These are phyloP conservation scores for Kazachstania psychrophila DNA, from an alignment of 805 yeast species.

Conservation along the genomic window DNA sequence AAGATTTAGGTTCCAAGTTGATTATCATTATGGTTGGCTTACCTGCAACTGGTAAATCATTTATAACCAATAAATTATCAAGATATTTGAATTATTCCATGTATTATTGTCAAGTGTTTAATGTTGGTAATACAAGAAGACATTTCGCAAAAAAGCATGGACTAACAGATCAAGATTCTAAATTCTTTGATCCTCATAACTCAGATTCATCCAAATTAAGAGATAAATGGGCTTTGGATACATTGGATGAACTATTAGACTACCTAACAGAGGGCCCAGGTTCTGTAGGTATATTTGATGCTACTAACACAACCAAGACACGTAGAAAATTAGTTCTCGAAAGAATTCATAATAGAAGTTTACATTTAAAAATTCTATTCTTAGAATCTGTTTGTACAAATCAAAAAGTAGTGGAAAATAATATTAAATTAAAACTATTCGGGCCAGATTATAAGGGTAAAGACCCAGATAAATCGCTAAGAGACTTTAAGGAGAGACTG, in stretches of 20 bases:
- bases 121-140: slow-evolving; percentile 91
- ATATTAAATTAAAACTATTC: slow-evolving; percentile 71
- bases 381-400: slow-evolving; percentile 85
- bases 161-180: slow-evolving; percentile 56
- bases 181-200: slow-evolving; percentile 79
- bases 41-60: slow-evolving; percentile 93
- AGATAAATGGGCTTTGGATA: slow-evolving; percentile 95
- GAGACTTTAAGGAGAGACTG: slow-evolving; percentile 74
- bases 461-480: slow-evolving; percentile 71
- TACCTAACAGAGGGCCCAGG: slow-evolving; percentile 76
- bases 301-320: slow-evolving; percentile 66
- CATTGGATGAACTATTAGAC: slow-evolving; percentile 73
- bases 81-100: slow-evolving; percentile 90
- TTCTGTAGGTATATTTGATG: slow-evolving; percentile 85
- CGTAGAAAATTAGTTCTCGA: slow-evolving; percentile 52
- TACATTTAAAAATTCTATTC: slow-evolving; percentile 67
- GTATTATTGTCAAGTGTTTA: slow-evolving; percentile 82
- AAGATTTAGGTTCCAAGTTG: slow-evolving; percentile 71
- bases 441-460: slow-evolving; percentile 90
- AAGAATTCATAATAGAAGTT: slow-evolving; percentile 46
- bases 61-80: slow-evolving; percentile 82
- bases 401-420: slow-evolving; percentile 66
- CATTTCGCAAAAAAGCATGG: slow-evolving; percentile 40
- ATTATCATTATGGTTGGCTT: slow-evolving; percentile 95
- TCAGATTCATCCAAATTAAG: slow-evolving; percentile 52